Percentiles rank a stretch among this genome's conserved stretches.
These are phyloP conservation scores for Trichoderma sp. DNA, from an alignment of 2,329 filamentous ascomycete species.

Conservation along the genomic window DNA sequence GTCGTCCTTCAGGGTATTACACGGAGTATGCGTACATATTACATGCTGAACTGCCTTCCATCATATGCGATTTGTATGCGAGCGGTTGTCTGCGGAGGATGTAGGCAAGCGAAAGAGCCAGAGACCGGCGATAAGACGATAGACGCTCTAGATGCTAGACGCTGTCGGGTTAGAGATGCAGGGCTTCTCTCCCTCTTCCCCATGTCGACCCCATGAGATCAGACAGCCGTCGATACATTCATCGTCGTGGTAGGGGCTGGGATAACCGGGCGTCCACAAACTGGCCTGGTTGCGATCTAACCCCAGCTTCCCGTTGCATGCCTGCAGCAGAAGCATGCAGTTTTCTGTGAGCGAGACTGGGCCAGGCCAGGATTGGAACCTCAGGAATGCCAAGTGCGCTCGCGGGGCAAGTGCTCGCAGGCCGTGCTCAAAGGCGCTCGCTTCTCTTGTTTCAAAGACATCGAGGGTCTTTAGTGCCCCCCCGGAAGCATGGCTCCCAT, in stretches of 20 bases:
- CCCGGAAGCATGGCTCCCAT: constrained; percentile 10
- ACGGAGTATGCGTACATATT: constrained; percentile 12
- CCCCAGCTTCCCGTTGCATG: constrained; percentile 26
- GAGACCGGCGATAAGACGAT: background rate
- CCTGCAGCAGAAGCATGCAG: constrained; percentile 29
- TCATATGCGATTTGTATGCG: constrained; percentile 21
- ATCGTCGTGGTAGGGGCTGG: background rate
- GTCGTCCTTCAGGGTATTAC: background rate
- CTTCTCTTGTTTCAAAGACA: background rate
- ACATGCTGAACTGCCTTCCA: constrained; percentile 14
- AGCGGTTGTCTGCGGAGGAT: constrained; percentile 10
- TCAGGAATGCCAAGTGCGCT: constrained; percentile 17
- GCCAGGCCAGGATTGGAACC: constrained; percentile 9
- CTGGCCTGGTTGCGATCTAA: constrained; percentile 17
- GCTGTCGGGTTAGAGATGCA: background rate
- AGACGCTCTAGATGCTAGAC: background rate
- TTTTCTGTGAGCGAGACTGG: constrained; percentile 17
- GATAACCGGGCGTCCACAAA: constrained; percentile 15
- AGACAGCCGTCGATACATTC: constrained; percentile 4
- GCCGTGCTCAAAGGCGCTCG: constrained; percentile 7
- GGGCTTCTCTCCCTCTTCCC: background rate
- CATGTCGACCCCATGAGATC: constrained; percentile 15
- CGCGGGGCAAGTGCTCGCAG: constrained; percentile 18
- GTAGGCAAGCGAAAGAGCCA: background rate
- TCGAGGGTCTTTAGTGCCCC: background rate